Evolutionary conservation across 352 stramenopile genomes (phyloP), one percentile per base, ranked within the genome.

Genomic region (Pythium aristosporum): DNA sequence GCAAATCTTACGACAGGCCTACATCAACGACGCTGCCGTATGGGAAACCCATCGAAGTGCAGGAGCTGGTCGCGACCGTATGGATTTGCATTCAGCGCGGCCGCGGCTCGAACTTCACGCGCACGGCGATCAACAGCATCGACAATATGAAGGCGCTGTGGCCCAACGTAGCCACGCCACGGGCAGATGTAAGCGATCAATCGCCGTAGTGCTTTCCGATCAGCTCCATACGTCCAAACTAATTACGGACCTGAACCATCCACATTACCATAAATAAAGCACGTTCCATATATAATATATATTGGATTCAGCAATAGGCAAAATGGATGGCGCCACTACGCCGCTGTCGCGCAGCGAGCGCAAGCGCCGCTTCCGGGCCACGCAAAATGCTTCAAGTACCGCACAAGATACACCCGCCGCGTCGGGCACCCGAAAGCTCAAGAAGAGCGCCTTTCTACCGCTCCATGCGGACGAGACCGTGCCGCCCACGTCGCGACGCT

Each of bases 391-490:
- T n/a, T 4, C 21, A 23, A 1, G 18, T 1, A 23, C 48, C 3
- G 43, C 18, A 11, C 41, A 50, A 56, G 37, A 49, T 21, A 10
- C 28, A 2, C 18, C 25, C 16, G 12, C 28, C 9, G 15, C 23
- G 1, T 10, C 12, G 13, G 10, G 21, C 12, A 12, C 30, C 7
- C 65, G 62, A 42, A 65, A 54, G 54, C 65, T 72, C 53, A 72
- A 72, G 65, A 72, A 72, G 25, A 67, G 65, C 39, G 16, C 23
- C 7, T 87, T 82, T 64, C 68, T 90, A 49, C 72, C 66, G 44
- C 68, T 82, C 20, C 34, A 39, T 13, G 51, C 65, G 3, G 47
- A 62, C 28, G 52, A 46, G 5, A 41, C n/a, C 15, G 28, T 13
- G 9, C 5, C 5, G 25, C 25, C 25, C 25, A 30, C 49, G 23